Conservation (phyloP, 2,329 filamentous ascomycete species). For the Ascochyta viciae-villosae region DNA sequence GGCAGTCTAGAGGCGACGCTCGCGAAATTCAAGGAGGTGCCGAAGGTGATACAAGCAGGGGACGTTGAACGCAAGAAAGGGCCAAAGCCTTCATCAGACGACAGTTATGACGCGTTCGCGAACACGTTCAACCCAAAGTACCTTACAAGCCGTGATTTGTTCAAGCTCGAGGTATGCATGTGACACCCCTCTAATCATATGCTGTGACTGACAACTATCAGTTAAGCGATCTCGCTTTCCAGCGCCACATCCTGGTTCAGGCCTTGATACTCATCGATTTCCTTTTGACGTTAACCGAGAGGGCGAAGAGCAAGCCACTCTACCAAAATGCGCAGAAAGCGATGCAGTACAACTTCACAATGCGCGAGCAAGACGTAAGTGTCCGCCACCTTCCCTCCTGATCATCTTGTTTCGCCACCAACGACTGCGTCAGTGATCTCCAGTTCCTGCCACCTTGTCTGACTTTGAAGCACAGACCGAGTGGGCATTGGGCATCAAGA, state of each 20-base stretch:
- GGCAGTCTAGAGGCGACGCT: conserved; percentile 68
- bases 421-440: conserved; percentile 30
- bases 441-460: conserved; percentile 35
- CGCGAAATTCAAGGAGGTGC: conserved; percentile 75
- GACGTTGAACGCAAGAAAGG: conserved; percentile 67
- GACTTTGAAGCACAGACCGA: conserved; percentile 65
- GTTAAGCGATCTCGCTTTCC: conserved; percentile 93
- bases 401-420: conserved; percentile 24
- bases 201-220: conserved; percentile 50
- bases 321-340: conserved; percentile 80
- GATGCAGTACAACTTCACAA: conserved; percentile 78
- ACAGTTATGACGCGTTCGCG: conserved; percentile 67
- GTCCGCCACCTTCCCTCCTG: conserved; percentile 21
- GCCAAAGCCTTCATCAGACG: conserved; percentile 68
- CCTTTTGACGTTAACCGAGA: conserved; percentile 83
- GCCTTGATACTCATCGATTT: conserved; percentile 95
- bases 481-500: conserved; percentile 83
- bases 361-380: conserved; percentile 84
- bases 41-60: conserved; percentile 72
- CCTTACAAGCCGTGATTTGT: conserved; percentile 94
- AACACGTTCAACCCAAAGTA: conserved; percentile 96
- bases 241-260: conserved; percentile 93
- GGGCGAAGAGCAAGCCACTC: conserved; percentile 79
- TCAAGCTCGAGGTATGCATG: conserved; percentile 81
- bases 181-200: conserved; percentile 22